Evolutionary conservation across 2,329 filamentous ascomycete genomes (phyloP).

Genomic region (Venturia effusa): DNA sequence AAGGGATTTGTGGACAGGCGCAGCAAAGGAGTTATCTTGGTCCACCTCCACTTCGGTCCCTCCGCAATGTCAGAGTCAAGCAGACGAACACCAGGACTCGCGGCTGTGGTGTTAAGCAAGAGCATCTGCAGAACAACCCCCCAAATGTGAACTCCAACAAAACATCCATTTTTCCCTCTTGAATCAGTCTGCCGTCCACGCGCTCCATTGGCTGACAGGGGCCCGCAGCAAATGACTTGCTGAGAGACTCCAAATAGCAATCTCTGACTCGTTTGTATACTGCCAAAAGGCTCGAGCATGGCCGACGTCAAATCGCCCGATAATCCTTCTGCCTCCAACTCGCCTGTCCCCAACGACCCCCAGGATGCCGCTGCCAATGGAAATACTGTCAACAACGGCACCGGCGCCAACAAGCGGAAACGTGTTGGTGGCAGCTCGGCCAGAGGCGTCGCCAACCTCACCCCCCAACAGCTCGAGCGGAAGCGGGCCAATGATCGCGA

Average conservation of each 20-base stretch:
- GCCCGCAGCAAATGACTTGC: background rate
- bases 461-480: slow-evolving; percentile 75
- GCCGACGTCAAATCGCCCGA: background rate
- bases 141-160: background rate
- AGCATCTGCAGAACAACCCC: background rate
- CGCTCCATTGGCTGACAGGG: background rate
- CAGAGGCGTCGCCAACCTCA: slow-evolving; percentile 69
- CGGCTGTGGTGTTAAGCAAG: background rate
- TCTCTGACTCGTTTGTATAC: background rate
- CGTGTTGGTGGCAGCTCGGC: slow-evolving; percentile 4
- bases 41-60: background rate
- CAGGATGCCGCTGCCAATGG: background rate
- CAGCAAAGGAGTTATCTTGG: background rate
- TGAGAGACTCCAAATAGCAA: background rate
- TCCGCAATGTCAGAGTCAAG: background rate
- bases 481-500: slow-evolving; percentile 88
- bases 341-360: background rate
- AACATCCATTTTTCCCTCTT: background rate
- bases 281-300: background rate
- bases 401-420: slow-evolving; percentile 9
- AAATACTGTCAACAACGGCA: slow-evolving; percentile 5
- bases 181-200: background rate
- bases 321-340: background rate
- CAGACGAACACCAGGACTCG: background rate
- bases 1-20: background rate